Base-by-base conservation (phyloP, 1,284 basidiomycete genomes). In the Spongispora temasekensis region DNA sequence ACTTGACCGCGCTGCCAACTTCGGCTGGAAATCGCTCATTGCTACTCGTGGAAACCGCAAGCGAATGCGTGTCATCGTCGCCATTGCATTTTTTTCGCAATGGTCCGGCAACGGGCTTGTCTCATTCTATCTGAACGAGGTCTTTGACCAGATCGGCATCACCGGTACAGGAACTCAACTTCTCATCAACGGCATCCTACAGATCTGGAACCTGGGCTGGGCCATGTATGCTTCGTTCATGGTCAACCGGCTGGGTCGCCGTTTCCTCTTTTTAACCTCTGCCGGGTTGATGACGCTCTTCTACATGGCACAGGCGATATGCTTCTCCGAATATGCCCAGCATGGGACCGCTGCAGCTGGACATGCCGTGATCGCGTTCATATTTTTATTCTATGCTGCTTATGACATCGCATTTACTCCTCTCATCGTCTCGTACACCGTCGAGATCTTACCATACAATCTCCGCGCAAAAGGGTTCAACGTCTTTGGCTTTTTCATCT, bases 391-490 rank as follows among this genome's bases (percentile, higher is more conserved):
- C 78, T 90, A 87, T 67, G 86, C 84, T 8, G 75, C 80, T 53
- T 91, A 89, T 68, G 88, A 88, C 75, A 75, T 90, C 55, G 89
- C 89, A 3, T 90, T 89, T 77, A 84, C 86, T 2, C 90, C 90
- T 5, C 83, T 93, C 59, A 85, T 91, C 61, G 85, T 90, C 53
- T 83, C 85, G 1, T 92, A 91, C 75, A 88, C 88, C 27, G 81
- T 91, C 57, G 90, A 91, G 72, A 91, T 91, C 73, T 74, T 91
- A 32, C 90, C 90, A 5, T 90, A 79, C 78, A 74, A 77, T 23
- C 78, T 93, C 56, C 89, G 90, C 70, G 89, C 91, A 52, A 92
- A 92, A 79, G 90, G 90, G 59, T 85, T 92, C 77, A 90, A 81
- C 65, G 71, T 92, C 55, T 88, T 90, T 77, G 86, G 83, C 76